Percentiles rank a stretch among this genome's conserved stretches.
These are phyloP conservation scores for Neonectria hederae DNA, from an alignment of 2,329 filamentous ascomycete genomes.

Conservation along the genomic window DNA sequence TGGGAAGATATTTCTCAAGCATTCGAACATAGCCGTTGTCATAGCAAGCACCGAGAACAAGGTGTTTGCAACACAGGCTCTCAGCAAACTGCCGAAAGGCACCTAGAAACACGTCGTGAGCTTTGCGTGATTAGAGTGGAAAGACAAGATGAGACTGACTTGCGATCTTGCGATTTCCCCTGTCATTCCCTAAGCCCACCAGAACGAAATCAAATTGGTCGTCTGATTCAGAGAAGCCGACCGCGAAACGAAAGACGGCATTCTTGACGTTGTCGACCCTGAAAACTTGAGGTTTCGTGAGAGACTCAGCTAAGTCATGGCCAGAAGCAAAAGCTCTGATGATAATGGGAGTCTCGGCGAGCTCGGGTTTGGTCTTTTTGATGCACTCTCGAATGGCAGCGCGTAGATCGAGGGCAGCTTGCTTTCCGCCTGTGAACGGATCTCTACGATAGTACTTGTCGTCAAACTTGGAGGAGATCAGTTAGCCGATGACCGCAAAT, in stretches of 20 bases:
- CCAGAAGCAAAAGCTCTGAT: slow-evolving; percentile 4
- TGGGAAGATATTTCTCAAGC: neutral
- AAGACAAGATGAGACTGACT: neutral
- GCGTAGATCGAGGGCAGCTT: neutral
- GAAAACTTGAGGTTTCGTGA: neutral
- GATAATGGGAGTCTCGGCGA: neutral
- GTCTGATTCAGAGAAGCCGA: neutral
- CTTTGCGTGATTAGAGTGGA: neutral
- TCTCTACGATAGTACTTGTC: neutral
- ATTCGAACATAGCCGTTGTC: slow-evolving; percentile 1
- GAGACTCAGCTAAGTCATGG: neutral
- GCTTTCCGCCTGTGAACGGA: neutral
- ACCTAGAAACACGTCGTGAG: neutral
- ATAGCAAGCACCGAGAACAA: slow-evolving; percentile 2
- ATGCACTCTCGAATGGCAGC: neutral
- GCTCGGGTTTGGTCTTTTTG: neutral
- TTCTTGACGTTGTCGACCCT: neutral
- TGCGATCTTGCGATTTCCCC: neutral
- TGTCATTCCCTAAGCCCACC: slow-evolving; percentile 1
- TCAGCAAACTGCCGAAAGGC: neutral
- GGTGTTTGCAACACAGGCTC: neutral
- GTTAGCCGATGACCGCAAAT: neutral
- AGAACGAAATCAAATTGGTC: slow-evolving; percentile 1
- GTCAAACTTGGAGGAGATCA: neutral
- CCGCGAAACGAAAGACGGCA: neutral